phyloP scores from a whole-genome alignment of 306 rosid genomes.

The Castanea mollissima region DNA sequence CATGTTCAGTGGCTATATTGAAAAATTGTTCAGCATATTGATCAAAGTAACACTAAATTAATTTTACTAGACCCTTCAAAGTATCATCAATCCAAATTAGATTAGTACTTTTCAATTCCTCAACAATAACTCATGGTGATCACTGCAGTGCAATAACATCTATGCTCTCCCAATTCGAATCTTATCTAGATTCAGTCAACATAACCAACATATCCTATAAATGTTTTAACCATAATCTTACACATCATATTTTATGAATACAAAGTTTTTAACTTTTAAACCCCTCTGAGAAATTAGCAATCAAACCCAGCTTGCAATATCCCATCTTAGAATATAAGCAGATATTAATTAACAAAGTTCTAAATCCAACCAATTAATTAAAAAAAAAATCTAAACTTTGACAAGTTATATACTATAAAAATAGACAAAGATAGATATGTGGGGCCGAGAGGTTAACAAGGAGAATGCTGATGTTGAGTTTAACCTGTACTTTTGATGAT shows the following conservation, averaged over 20 bases:
- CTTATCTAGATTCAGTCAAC: background rate
- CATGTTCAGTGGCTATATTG: no score
- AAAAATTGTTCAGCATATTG: no score
- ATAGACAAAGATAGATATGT: background rate
- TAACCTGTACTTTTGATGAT: constrained; percentile 78
- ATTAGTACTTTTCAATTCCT: background rate
- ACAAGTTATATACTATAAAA: background rate
- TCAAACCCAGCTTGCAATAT: background rate
- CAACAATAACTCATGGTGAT: no score
- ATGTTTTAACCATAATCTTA: background rate
- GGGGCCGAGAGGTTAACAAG: background rate
- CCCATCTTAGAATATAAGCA: background rate
- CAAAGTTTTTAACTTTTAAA: no score
- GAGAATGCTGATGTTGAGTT: background rate
- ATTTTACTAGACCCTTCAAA: background rate
- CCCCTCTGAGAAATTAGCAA: no score
- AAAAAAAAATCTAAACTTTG: background rate
- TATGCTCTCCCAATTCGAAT: background rate
- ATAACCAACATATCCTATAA: background rate
- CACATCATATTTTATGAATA: background rate
- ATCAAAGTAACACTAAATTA: background rate
- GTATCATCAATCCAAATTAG: background rate
- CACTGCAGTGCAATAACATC: background rate
- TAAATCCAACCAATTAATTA: no score
- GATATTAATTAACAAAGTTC: background rate